Conservation (phyloP, 257 asterid genomes). For the Solanum virginianum region DNA sequence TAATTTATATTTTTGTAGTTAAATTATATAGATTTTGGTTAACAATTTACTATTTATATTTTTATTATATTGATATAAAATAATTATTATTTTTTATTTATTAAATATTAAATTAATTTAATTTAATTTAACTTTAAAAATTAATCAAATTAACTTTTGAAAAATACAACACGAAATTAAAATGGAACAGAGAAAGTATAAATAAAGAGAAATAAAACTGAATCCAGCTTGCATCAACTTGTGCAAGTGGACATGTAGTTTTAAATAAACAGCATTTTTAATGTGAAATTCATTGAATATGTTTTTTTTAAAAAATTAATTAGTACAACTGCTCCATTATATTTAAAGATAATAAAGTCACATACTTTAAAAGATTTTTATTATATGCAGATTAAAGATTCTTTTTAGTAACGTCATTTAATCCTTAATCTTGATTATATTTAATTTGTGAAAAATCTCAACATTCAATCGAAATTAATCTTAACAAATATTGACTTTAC, state of each 20-base stretch:
- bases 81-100: too few species aligned
- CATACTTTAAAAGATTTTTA: not conserved
- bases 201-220: not conserved
- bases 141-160: too few species aligned
- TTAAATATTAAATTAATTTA: too few species aligned
- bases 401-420: not conserved
- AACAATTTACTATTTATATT: too few species aligned
- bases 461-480: constrained; percentile 63
- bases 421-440: not conserved
- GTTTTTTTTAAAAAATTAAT: not conserved
- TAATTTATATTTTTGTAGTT: too few species aligned
- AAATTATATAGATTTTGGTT: too few species aligned
- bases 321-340: not conserved
- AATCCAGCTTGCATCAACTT: constrained; percentile 4
- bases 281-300: not conserved
- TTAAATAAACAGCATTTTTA: not conserved
- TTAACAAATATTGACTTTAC: not conserved
- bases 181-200: too few species aligned
- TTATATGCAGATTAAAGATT: not conserved
- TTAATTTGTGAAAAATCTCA: constrained; percentile 42
- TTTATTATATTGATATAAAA: too few species aligned
- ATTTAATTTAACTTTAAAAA: too few species aligned
- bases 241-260: constrained; percentile 28
- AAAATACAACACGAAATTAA: too few species aligned
- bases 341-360: not conserved